Evolutionary conservation across 1,284 basidiomycete genomes (phyloP).

Genomic region (Rhodotorula mucilaginosa): DNA sequence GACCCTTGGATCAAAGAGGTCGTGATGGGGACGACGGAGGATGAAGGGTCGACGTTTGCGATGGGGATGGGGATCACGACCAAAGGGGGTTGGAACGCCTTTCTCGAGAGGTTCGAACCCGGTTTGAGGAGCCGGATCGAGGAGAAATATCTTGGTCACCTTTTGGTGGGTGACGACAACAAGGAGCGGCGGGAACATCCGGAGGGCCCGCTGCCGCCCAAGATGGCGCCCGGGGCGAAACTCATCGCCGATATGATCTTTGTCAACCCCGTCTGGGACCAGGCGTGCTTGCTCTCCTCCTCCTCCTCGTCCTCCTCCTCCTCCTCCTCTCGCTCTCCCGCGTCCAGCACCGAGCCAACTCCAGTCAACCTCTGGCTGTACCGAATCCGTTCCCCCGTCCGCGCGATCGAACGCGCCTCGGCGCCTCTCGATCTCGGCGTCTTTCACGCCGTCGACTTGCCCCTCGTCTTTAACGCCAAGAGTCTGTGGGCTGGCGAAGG

Average conservation of each 20-base stretch:
- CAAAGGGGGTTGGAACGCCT: conserved; percentile 12
- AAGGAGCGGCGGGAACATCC: not conserved
- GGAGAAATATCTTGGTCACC: conserved; percentile 15
- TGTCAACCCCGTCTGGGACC: conserved; percentile 32
- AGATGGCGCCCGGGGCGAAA: conserved; percentile 11
- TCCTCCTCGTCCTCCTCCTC: not conserved
- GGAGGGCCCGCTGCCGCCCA: not conserved
- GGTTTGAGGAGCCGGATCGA: not conserved
- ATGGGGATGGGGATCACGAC: conserved; percentile 15
- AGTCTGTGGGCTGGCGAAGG: conserved; percentile 20
- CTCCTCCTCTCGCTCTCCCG: too few species aligned
- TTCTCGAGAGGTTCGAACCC: conserved; percentile 15
- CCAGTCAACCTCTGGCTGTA: not conserved
- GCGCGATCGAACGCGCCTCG: not conserved
- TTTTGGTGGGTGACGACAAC: too few species aligned
- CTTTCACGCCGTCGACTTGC: conserved; percentile 32
- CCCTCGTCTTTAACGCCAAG: conserved; percentile 30
- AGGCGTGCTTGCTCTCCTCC: conserved; percentile 15
- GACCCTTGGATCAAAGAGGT: conserved; percentile 33
- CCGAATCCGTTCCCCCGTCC: conserved; percentile 1
- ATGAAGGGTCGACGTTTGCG: conserved; percentile 33
- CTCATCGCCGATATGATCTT: conserved; percentile 36
- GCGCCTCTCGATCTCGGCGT: not conserved
- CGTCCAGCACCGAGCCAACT: too few species aligned
- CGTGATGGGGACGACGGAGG: conserved; percentile 28